Conservation (phyloP, 1,284 basidiomycete genomes). For the Puccinia novopanici region DNA sequence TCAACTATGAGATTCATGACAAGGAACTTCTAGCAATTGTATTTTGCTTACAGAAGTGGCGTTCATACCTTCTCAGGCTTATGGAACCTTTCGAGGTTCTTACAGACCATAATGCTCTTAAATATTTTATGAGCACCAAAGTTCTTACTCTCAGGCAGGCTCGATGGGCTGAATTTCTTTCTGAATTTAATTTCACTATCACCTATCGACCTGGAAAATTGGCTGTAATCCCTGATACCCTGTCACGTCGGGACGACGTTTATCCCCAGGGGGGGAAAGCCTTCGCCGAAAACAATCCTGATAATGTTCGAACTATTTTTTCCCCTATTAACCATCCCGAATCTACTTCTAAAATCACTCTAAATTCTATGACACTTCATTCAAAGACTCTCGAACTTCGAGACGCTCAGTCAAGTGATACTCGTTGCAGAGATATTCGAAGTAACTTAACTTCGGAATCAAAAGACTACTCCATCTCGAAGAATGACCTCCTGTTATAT, state of each 20-base stretch:
- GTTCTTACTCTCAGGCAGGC: slow-evolving; percentile 6
- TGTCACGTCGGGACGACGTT: not conserved
- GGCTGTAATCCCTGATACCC: not conserved
- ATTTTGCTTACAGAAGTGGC: not conserved
- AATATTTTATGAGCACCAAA: not conserved
- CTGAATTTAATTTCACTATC: not conserved
- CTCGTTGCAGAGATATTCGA: too few relatives aligned
- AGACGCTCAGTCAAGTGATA: too few relatives aligned
- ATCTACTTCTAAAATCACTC: too few relatives aligned
- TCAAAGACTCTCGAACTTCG: too few relatives aligned
- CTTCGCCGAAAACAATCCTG: too few relatives aligned
- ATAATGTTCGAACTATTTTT: too few relatives aligned
- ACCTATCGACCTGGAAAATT: not conserved
- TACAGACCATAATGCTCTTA: not conserved
- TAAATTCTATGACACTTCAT: too few relatives aligned
- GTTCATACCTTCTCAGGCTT: not conserved
- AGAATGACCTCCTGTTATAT: too few relatives aligned
- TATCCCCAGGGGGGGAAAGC: not conserved
- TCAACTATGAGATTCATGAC: slow-evolving; percentile 14
- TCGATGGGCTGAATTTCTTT: not conserved
- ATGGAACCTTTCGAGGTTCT: not conserved
- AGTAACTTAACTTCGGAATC: too few relatives aligned
- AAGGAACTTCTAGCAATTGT: not conserved
- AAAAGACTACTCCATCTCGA: too few relatives aligned
- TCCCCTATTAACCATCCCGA: too few relatives aligned